These are phyloP conservation scores for Sphaerulina populicola DNA, from an alignment of 2,329 filamentous ascomycete genomes.

Conservation along the genomic window DNA sequence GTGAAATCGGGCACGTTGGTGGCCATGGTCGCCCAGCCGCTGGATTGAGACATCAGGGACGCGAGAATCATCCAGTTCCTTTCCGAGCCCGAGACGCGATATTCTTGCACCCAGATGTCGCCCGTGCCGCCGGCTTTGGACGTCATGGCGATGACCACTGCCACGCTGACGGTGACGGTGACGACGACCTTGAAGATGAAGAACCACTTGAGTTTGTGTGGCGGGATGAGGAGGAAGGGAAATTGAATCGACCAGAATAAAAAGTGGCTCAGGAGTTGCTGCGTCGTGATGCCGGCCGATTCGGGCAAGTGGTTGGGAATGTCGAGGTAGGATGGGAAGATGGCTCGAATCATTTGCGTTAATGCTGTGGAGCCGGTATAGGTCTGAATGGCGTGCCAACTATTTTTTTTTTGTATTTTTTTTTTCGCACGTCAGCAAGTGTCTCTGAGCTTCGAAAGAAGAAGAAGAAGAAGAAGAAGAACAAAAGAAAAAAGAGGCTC, in stretches of 20 bases:
- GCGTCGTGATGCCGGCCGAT: slow-evolving; percentile 47
- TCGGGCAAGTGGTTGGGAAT: slow-evolving; percentile 47
- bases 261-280: slow-evolving; percentile 50
- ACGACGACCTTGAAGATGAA: slow-evolving; percentile 35
- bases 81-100: slow-evolving; percentile 23
- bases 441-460: no score
- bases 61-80: slow-evolving; percentile 26
- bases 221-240: slow-evolving; percentile 46
- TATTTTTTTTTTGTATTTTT: no score
- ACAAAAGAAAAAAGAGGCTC: no score
- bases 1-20: slow-evolving; percentile 35
- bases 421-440: no score
- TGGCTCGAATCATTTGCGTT: slow-evolving; percentile 46
- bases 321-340: slow-evolving; percentile 50
- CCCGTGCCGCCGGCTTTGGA: slow-evolving; percentile 27
- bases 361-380: slow-evolving; percentile 53
- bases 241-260: slow-evolving; percentile 51
- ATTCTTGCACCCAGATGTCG: slow-evolving; percentile 28
- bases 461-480: no score
- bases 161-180: slow-evolving; percentile 46
- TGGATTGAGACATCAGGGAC: slow-evolving; percentile 28
- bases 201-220: slow-evolving; percentile 44
- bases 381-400: slow-evolving; percentile 58
- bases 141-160: slow-evolving; percentile 35
- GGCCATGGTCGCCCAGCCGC: slow-evolving; percentile 31